A percentile compares a stretch with the other conserved stretches of the same genome.
Conservation (phyloP, 2,329 filamentous ascomycete genomes). For the Purpureocillium takamizusanense region DNA sequence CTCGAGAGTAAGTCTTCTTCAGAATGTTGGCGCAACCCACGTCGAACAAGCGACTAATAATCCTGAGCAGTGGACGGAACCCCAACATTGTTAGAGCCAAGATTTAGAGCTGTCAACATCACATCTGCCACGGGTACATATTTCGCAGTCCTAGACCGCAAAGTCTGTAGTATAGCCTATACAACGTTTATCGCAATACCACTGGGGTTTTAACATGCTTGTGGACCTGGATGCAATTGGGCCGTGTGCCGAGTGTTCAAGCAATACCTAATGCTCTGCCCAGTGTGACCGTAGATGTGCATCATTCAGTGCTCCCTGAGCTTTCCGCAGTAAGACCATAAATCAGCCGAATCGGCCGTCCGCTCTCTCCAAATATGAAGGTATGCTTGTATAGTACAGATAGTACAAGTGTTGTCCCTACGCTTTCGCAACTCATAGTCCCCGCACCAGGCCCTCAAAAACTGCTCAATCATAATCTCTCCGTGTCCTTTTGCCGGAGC, state of each 20-base stretch:
- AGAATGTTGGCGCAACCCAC: background rate
- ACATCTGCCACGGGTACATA: background rate
- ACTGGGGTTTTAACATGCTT: too few relatives aligned
- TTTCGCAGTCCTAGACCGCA: background rate
- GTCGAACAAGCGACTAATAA: background rate
- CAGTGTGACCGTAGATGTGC: too few relatives aligned
- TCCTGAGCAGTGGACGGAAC: background rate
- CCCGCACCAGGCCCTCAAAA: background rate
- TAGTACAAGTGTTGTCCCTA: slow-evolving; percentile 16
- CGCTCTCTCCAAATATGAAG: background rate
- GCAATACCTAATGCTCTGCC: too few relatives aligned
- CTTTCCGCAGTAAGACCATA: background rate
- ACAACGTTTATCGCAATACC: too few relatives aligned
- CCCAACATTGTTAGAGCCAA: background rate
- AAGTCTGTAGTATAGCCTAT: too few relatives aligned
- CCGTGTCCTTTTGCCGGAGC: slow-evolving; percentile 38
- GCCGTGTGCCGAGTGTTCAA: too few relatives aligned
- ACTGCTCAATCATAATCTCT: slow-evolving; percentile 35
- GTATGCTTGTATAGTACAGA: slow-evolving; percentile 18
- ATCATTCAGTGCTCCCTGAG: too few relatives aligned
- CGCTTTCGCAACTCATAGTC: slow-evolving; percentile 4
- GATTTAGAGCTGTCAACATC: background rate
- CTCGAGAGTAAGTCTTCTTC: slow-evolving; percentile 34
- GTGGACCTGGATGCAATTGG: too few relatives aligned
- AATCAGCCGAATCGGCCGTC: background rate